A percentile compares a stretch with the other conserved stretches of the same genome.
Conservation (phyloP, 2,329 filamentous ascomycete genomes). For the Metarhizium anisopliae region DNA sequence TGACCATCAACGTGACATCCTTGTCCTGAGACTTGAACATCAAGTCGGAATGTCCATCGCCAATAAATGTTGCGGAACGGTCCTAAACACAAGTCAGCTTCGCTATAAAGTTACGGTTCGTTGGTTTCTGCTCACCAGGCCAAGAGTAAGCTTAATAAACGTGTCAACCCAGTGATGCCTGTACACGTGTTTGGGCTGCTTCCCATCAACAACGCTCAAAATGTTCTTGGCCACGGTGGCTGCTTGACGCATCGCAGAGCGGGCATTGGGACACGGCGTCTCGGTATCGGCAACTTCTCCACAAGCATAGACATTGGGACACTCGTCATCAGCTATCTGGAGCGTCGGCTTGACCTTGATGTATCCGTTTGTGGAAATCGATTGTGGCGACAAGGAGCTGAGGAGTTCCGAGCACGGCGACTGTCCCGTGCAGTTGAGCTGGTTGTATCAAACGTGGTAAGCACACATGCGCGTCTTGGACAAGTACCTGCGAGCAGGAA, state of each 20-base stretch:
- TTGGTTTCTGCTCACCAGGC: slow-evolving; percentile 31
- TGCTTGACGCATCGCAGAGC: slow-evolving; percentile 45
- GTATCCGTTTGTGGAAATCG: slow-evolving; percentile 37
- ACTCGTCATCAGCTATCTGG: slow-evolving; percentile 39
- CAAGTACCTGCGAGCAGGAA: background rate
- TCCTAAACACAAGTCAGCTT: slow-evolving; percentile 22
- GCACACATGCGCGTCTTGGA: background rate
- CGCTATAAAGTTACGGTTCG: too few species aligned
- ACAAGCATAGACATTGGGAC: slow-evolving; percentile 49
- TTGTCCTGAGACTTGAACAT: slow-evolving; percentile 32
- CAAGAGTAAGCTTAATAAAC: slow-evolving; percentile 44
- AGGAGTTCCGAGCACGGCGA: slow-evolving; percentile 45
- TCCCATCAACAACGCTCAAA: slow-evolving; percentile 33
- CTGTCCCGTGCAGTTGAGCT: slow-evolving; percentile 54
- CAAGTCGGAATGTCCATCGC: slow-evolving; percentile 33
- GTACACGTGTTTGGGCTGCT: slow-evolving; percentile 29
- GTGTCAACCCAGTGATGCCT: slow-evolving; percentile 36
- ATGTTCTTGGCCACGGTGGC: slow-evolving; percentile 46
- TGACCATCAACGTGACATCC: slow-evolving; percentile 34
- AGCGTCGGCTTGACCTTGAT: slow-evolving; percentile 47
- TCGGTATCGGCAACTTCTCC: slow-evolving; percentile 51
- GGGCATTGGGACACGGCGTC: slow-evolving; percentile 40
- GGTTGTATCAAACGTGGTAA: background rate
- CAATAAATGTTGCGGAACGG: slow-evolving; percentile 33
- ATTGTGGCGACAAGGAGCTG: slow-evolving; percentile 27